These are phyloP conservation scores for Plasmopara halstedii DNA, from an alignment of 352 stramenopile genomes.

Conservation along the genomic window DNA sequence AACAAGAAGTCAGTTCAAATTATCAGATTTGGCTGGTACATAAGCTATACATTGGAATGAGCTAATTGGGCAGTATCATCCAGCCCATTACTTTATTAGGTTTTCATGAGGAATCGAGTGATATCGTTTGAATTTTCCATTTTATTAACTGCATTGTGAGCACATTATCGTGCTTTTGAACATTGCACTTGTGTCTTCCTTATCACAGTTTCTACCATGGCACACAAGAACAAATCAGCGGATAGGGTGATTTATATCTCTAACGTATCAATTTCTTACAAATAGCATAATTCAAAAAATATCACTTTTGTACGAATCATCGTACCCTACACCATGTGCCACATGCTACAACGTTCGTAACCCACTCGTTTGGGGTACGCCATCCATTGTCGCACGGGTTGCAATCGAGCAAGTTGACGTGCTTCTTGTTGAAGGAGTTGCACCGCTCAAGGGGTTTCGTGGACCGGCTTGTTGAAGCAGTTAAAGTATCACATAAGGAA, in stretches of 20 bases:
- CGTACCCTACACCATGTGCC: constrained; percentile 2
- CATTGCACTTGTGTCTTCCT: not conserved
- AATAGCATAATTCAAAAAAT: not conserved
- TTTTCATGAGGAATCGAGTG: too few relatives aligned
- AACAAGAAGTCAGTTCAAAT: too few relatives aligned
- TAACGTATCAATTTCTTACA: not conserved
- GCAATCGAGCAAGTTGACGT: too few relatives aligned
- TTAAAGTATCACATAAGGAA: constrained; percentile 17
- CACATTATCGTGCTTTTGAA: not conserved
- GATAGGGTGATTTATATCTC: constrained; percentile 17
- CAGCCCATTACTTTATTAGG: too few relatives aligned
- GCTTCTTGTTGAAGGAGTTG: constrained; percentile 3
- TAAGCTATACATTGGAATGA: too few relatives aligned
- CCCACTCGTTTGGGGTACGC: not conserved
- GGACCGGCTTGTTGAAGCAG: constrained; percentile 30
- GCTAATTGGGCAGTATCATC: too few relatives aligned
- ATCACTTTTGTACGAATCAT: not conserved
- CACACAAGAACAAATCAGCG: constrained; percentile 10
- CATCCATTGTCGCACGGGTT: constrained; percentile 10
- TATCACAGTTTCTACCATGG: not conserved
- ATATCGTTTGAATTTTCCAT: too few relatives aligned
- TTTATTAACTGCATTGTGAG: too few relatives aligned
- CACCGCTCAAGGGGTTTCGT: not conserved
- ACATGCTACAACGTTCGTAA: not conserved
- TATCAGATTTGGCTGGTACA: too few relatives aligned